Percentiles rank a stretch among this genome's conserved stretches.
phyloP scores from a whole-genome alignment of 306 rosid genomes.

The Prunus persica region Prunus_persica_NCBIv2 NC_034012.1:5823501-5824000 shows the following conservation, averaged over 20 bases:
- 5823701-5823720: background rate
- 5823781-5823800: background rate
- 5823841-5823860: background rate
- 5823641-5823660: background rate
- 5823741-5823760: background rate
- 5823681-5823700: background rate
- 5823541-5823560: background rate
- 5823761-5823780: background rate
- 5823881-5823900: background rate
- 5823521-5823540: background rate
- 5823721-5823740: background rate
- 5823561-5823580: background rate
- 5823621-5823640: background rate
- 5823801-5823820: background rate
- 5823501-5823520: background rate
- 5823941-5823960: background rate
- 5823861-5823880: background rate
- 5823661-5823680: background rate
- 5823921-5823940: background rate
- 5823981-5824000: conserved; percentile 7
- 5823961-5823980: background rate
- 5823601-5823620: background rate
- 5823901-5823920: background rate
- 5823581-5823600: background rate
- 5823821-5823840: background rate